Conservation (phyloP, 2,329 filamentous ascomycete species). For the Calonectria multiphialidica region DNA sequence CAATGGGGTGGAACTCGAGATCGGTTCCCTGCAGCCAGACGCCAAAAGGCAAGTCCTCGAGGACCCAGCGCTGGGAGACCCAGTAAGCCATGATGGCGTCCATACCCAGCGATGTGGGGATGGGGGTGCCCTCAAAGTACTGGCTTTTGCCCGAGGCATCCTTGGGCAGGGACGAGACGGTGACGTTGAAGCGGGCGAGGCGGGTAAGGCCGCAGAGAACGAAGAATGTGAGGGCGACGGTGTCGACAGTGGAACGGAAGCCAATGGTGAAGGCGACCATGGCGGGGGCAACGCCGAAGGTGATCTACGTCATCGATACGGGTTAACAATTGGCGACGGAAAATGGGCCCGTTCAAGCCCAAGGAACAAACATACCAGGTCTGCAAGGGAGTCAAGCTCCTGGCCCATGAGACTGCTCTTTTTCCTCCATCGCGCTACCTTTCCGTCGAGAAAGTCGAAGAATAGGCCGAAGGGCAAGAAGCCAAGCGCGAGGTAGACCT, state of each 20-base stretch:
- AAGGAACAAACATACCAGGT: conserved; percentile 74
- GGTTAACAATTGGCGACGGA: conserved; percentile 20
- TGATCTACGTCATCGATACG: conserved; percentile 72
- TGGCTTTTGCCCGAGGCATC: conserved; percentile 90
- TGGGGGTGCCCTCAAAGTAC: conserved; percentile 98
- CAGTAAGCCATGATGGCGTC: conserved; percentile 91
- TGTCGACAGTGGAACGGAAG: conserved; percentile 86
- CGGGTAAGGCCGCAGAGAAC: conserved; percentile 94
- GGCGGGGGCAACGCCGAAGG: conserved; percentile 93
- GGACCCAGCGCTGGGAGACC: conserved; percentile 83
- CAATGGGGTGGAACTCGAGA: conserved; percentile 88
- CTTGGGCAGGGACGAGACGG: conserved; percentile 89
- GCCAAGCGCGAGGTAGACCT: conserved; percentile 84
- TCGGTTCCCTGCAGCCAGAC: conserved; percentile 73
- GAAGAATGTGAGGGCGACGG: conserved; percentile 85
- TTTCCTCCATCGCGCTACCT: conserved; percentile 94
- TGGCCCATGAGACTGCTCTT: conserved; percentile 99
- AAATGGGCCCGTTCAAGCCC: neutral
- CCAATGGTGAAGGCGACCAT: conserved; percentile 90
- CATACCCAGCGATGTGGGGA: conserved; percentile 88
- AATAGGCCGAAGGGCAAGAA: conserved; percentile 95
- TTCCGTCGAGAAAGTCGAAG: conserved; percentile 98
- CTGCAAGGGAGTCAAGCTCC: conserved; percentile 94
- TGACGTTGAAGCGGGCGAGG: conserved; percentile 97
- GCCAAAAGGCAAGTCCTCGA: conserved; percentile 83